These are phyloP conservation scores for Colletotrichum sansevieriae DNA, from an alignment of 2,329 filamentous ascomycete genomes.

Conservation along the genomic window DNA sequence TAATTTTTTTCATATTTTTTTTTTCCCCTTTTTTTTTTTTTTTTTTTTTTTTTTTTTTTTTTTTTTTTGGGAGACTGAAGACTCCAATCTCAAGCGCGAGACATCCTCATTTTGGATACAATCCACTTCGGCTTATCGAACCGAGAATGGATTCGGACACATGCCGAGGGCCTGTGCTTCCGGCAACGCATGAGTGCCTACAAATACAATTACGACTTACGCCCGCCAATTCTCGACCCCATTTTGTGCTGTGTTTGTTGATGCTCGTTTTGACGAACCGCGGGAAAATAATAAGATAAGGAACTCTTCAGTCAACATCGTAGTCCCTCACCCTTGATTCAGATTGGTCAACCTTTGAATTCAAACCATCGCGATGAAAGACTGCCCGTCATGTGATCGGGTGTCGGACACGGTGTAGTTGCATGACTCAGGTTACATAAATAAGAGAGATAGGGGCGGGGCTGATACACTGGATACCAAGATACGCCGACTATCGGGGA, in stretches of 20 bases:
- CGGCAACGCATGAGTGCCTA: not conserved
- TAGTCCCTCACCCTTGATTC: not conserved
- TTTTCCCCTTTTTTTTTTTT: too few relatives aligned
- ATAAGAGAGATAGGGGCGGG: not conserved
- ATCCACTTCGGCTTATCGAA: not conserved
- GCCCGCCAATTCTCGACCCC: not conserved
- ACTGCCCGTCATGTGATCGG: slow-evolving; percentile 8
- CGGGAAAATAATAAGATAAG: not conserved
- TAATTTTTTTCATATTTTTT: too few relatives aligned
- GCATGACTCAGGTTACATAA: not conserved
- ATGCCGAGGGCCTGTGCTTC: slow-evolving; percentile 13
- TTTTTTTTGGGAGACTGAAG: too few relatives aligned
- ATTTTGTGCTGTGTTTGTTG: too few relatives aligned
- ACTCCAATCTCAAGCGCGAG: too few relatives aligned
- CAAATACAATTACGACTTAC: not conserved
- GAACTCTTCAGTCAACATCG: too few relatives aligned
- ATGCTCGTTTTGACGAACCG: too few relatives aligned
- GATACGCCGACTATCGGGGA: slow-evolving; percentile 1
- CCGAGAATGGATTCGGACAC: not conserved
- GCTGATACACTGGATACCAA: not conserved
- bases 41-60: too few relatives aligned
- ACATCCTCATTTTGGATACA: too few relatives aligned
- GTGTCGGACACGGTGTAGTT: not conserved
- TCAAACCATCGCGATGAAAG: not conserved
- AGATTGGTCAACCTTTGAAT: too few relatives aligned